phyloP scores from a whole-genome alignment of 345 rosid species.

The Linum tenue region DNA sequence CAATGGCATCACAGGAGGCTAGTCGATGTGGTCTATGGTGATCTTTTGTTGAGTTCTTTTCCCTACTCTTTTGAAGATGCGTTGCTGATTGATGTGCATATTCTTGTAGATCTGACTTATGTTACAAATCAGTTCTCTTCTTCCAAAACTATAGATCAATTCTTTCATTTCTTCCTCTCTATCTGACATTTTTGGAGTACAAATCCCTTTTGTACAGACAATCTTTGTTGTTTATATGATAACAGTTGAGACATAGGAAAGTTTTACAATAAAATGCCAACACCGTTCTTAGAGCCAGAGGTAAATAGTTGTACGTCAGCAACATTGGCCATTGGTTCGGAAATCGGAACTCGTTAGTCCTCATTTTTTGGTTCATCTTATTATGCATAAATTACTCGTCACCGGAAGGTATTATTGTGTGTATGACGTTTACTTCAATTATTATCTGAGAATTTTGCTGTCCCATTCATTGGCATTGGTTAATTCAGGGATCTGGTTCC shows the following conservation, averaged over 20 bases:
- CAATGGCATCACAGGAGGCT: conserved; percentile 17
- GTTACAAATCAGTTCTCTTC: conserved; percentile 52
- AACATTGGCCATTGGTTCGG: background rate
- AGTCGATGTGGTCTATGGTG: conserved; percentile 18
- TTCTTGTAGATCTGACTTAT: conserved; percentile 34
- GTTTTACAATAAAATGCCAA: conserved; percentile 1
- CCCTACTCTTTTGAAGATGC: conserved; percentile 22
- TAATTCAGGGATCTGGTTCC: too few relatives aligned
- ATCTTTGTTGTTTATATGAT: conserved; percentile 17
- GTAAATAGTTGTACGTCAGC: background rate
- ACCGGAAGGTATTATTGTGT: background rate
- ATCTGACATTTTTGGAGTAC: conserved; percentile 17
- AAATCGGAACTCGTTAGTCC: background rate
- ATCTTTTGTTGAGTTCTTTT: conserved; percentile 16
- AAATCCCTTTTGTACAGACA: conserved; percentile 25
- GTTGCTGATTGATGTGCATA: conserved; percentile 20
- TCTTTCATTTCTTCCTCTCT: conserved; percentile 12
- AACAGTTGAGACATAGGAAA: conserved; percentile 9
- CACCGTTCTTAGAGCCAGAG: background rate
- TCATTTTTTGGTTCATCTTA: conserved; percentile 3
- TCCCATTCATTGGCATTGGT: too few relatives aligned
- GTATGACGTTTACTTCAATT: background rate
- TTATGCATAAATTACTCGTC: background rate
- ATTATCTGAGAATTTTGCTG: background rate
- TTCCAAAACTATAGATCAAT: conserved; percentile 36